Percentiles rank a stretch among this genome's conserved stretches.
These are phyloP conservation scores for Juglanconis juglandina DNA, from an alignment of 2,329 filamentous ascomycete genomes.

Conservation along the genomic window DNA sequence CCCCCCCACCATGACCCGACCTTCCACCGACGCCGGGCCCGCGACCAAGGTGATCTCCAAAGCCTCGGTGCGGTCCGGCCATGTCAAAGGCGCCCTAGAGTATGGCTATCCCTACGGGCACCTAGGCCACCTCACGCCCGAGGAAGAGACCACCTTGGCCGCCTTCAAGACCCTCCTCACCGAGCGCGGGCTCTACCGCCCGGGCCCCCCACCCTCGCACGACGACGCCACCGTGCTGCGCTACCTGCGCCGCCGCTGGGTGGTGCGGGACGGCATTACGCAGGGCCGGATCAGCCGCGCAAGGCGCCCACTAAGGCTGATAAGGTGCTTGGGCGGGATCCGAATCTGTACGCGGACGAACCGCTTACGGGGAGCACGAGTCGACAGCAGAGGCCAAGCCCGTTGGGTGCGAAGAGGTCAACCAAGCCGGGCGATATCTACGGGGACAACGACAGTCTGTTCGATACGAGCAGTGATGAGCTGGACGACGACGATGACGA, in stretches of 20 bases:
- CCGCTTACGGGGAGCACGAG: conserved; percentile 31
- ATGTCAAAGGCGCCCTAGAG: conserved; percentile 26
- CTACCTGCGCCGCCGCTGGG: conserved; percentile 59
- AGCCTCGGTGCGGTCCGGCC: conserved; percentile 7
- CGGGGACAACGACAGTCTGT: conserved; percentile 29
- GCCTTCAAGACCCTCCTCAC: conserved; percentile 69
- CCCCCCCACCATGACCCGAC: background rate
- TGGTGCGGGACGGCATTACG: conserved; percentile 31
- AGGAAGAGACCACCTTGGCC: conserved; percentile 64
- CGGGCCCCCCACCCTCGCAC: conserved; percentile 57
- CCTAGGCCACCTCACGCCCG: conserved; percentile 68
- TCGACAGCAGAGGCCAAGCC: conserved; percentile 46
- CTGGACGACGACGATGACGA: conserved; percentile 32
- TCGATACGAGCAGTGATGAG: conserved; percentile 27
- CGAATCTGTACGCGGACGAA: conserved; percentile 51
- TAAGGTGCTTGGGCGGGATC: conserved; percentile 55
- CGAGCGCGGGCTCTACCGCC: conserved; percentile 62
- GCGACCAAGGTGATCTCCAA: conserved; percentile 10
- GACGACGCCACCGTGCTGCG: conserved; percentile 75
- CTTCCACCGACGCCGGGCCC: conserved; percentile 4
- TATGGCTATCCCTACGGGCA: conserved; percentile 71
- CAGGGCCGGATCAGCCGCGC: conserved; percentile 24
- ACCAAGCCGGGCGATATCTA: conserved; percentile 19
- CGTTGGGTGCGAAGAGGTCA: conserved; percentile 41
- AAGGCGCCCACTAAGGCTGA: conserved; percentile 54